Base-by-base conservation (phyloP, 768 basidiomycete genomes). In the Phlebiopsis gigantea region DNA sequence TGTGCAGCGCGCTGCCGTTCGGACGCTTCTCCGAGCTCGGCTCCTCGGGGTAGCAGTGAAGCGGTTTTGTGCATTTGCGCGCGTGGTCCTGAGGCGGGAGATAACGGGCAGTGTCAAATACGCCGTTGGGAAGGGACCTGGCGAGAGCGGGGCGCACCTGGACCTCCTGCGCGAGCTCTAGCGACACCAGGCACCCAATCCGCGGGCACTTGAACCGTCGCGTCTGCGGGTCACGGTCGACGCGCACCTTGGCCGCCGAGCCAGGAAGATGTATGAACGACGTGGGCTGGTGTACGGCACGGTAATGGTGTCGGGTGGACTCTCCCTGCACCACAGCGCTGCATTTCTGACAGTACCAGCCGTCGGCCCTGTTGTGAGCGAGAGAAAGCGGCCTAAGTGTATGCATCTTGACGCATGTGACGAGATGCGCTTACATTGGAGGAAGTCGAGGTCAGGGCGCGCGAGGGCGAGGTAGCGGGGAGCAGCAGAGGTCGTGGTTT, bases 191-290 rank as follows among this genome's bases (percentile, higher is more conserved):
- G 22, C 50, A 51, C 21, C 50, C 50, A 10, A 51, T 51, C 21
- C 50, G 30, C 10, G 50, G 50, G 22, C 50, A 51, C n/a, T 39
- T 51, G 50, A 51, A 51, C 15, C 31, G 50, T 19, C 39, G 22
- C 17, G 50, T 41, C 1, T 9, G 14, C 3, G 50, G 19, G 31
- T 51, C 50, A 12, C 50, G 19, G 31, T 51, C 39, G 31, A 51
- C 22, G n/a, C 34, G 14, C 9, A 51, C 15, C 21, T 21, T 39
- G 9, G 50, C 21, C 22, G 34, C 24, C 6, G 50, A 51, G 19
- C 50, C 31, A 39, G 50, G 31, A 6, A 51, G 31, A 25, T 31
- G 50, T 22, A 51, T 51, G 30, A 51, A 51, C n/a, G 50, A 34
- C 21, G 34, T 41, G 5, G 31, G 31, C 19, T 51, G 50, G 30